Evolutionary conservation across 306 rosid species (phyloP).

Genomic region (Ochetophila trinervis): DNA sequence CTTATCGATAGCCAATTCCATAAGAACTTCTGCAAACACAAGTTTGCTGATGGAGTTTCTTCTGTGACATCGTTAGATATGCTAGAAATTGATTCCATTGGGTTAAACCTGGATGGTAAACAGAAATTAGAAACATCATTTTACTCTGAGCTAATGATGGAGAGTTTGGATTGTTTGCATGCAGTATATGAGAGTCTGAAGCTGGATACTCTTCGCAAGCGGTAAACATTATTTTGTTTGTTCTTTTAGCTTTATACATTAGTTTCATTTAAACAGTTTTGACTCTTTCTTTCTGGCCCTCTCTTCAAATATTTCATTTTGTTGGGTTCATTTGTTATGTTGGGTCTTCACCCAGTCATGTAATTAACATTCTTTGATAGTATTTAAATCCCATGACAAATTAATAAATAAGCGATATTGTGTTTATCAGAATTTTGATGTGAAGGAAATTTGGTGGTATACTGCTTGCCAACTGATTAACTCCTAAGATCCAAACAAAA

Average conservation of each 20-base stretch:
- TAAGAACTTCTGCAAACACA: constrained; percentile 56
- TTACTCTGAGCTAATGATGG: constrained; percentile 57
- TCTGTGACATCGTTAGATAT: constrained; percentile 35
- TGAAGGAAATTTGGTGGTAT: constrained; percentile 3
- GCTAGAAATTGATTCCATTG: constrained; percentile 31
- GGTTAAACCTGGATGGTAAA: constrained; percentile 23
- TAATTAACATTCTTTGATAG: too few species aligned
- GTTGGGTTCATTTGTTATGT: background rate
- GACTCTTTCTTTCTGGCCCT: constrained; percentile 12
- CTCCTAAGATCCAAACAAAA: constrained; percentile 1
- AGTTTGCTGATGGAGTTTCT: constrained; percentile 41
- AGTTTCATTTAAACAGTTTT: background rate
- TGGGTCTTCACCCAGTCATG: background rate
- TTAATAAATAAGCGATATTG: background rate
- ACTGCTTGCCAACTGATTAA: constrained; percentile 6
- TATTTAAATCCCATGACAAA: background rate
- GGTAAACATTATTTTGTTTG: constrained; percentile 38
- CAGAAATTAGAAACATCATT: constrained; percentile 42
- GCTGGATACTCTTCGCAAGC: constrained; percentile 81
- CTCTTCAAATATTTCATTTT: background rate
- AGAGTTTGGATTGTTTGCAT: constrained; percentile 81
- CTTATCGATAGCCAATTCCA: constrained; percentile 77
- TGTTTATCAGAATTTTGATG: background rate
- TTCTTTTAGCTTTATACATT: constrained; percentile 7
- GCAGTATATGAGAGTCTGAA: constrained; percentile 89